Percentiles rank a stretch among this genome's conserved stretches.
These are phyloP conservation scores for Porcisia hertigi DNA, from an alignment of 208 protist species.

Conservation along the genomic window DNA sequence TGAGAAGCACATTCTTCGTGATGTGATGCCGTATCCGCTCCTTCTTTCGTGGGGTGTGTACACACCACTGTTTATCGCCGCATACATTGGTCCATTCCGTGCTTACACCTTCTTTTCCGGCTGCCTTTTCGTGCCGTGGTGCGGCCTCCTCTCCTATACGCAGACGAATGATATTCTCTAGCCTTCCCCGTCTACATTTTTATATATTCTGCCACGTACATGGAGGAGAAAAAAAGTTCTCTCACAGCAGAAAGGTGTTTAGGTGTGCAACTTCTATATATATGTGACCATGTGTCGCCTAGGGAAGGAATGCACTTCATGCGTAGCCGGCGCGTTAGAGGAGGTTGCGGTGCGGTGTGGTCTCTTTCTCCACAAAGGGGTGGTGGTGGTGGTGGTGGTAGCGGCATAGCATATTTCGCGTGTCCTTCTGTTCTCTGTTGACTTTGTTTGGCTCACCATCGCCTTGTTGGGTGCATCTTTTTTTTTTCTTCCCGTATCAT, in stretches of 20 bases:
- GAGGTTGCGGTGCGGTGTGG: neutral
- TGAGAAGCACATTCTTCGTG: conserved; percentile 50
- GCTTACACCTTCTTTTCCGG: conserved; percentile 22
- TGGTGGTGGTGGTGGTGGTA: no score
- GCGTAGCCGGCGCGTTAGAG: neutral
- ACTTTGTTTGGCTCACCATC: neutral
- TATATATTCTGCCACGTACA: neutral
- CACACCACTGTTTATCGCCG: conserved; percentile 45
- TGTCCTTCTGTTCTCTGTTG: neutral
- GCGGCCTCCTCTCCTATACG: conserved; percentile 44
- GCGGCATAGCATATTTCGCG: neutral
- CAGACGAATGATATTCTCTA: conserved; percentile 55
- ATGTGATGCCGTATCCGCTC: conserved; percentile 72
- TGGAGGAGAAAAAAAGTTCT: neutral
- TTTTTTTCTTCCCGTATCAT: neutral
- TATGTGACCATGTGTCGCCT: neutral
- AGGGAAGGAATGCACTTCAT: neutral
- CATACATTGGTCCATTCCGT: conserved; percentile 41
- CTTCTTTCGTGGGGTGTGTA: conserved; percentile 75
- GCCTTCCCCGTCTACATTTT: neutral
- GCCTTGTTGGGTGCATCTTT: neutral
- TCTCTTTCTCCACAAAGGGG: neutral
- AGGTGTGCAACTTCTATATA: neutral
- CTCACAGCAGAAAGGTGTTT: neutral
- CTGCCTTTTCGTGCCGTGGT: conserved; percentile 59